Evolutionary conservation across 768 basidiomycete species (phyloP).

Genomic region (Phylloporus scabripes): DNA sequence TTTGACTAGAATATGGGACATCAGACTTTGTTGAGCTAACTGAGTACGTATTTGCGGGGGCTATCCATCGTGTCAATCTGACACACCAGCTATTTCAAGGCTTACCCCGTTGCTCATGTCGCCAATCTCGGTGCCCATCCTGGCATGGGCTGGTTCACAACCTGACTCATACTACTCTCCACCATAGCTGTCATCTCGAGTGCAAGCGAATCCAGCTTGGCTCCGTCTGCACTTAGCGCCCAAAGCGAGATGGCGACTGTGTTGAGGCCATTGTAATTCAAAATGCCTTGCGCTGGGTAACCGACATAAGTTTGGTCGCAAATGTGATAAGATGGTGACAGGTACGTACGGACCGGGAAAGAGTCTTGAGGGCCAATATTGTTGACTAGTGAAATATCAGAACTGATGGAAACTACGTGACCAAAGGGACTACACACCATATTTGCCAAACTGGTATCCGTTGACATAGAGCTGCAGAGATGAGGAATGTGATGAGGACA

Average conservation of each 20-base stretch:
- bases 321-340: not conserved
- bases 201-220: constrained; percentile 35
- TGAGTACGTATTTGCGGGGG: too few species aligned
- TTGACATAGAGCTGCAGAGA: constrained; percentile 22
- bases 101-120: constrained; percentile 4
- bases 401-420: not conserved
- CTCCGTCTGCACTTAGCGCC: constrained; percentile 39
- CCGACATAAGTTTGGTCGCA: constrained; percentile 6
- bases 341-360: constrained; percentile 24
- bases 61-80: not conserved
- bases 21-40: too few species aligned
- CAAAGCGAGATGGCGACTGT: constrained; percentile 46
- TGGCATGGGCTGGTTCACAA: constrained; percentile 28
- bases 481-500: not conserved
- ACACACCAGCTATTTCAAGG: not conserved
- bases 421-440: constrained; percentile 8
- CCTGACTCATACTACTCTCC: constrained; percentile 19
- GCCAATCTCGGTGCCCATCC: constrained; percentile 17
- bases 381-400: constrained; percentile 15
- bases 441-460: constrained; percentile 26
- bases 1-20: too few species aligned
- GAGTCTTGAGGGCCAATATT: constrained; percentile 21
- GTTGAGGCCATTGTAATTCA: constrained; percentile 44
- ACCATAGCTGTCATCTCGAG: constrained; percentile 34
- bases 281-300: constrained; percentile 41